Conservation (phyloP, 73 alveolate species). For the Stentor coeruleus region DNA sequence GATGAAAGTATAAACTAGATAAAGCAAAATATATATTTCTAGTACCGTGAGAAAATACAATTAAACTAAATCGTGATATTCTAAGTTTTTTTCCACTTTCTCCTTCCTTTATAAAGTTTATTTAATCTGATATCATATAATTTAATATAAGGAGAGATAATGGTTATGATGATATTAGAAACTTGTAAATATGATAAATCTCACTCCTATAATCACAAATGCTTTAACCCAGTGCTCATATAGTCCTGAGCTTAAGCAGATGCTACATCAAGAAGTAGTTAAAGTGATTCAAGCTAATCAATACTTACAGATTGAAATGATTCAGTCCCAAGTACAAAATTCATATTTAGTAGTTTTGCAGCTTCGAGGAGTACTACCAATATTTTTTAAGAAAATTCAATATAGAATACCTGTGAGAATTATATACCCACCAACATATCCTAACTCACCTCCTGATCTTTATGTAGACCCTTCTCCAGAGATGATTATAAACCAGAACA, state of each 20-base stretch:
- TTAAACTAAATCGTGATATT: no score
- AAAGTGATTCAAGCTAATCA: neutral
- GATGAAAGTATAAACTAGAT: no score
- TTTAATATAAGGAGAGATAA: no score
- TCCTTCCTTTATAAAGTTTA: no score
- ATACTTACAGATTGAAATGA: no score
- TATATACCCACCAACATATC: neutral
- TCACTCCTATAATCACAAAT: no score
- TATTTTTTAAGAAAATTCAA: neutral
- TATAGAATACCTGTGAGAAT: neutral
- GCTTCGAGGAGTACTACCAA: neutral
- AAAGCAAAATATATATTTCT: no score
- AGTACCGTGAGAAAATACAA: no score
- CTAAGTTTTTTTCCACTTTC: no score
- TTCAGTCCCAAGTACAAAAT: neutral
- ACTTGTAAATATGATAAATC: no score
- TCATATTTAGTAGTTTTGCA: neutral
- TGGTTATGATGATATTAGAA: no score
- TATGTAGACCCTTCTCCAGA: neutral
- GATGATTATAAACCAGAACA: neutral
- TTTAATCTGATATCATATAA: no score
- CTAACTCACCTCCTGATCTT: neutral
- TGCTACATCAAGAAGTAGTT: neutral
- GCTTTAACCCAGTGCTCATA: neutral
- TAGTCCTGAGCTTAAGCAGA: neutral